Base-by-base conservation (phyloP, 371 early-diverging fungal genomes). In the Mortierella sp. region DNA sequence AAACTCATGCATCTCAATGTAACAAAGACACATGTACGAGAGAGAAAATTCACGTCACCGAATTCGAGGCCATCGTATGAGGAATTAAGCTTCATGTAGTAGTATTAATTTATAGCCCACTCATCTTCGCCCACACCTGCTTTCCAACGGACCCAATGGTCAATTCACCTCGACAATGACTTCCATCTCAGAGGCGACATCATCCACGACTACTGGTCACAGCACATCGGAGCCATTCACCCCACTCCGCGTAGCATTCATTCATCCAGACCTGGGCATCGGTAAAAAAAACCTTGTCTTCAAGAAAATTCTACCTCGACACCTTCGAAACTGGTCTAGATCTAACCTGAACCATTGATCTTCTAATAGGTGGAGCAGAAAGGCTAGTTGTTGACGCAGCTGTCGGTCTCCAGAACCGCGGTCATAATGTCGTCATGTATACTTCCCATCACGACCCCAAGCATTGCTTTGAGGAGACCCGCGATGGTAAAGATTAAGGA, bases 301-400 rank as follows among this genome's bases (percentile, higher is more conserved):
- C 45, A 47, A 47, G 19, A 47, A 52, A 52, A 52, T 11, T 38
- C 8, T 43, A 4, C 21, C 11, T 40, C 24, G 10, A 47, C 32
- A 19, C 5, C 5, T 40, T 43, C 24, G 43, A 11, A 40, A 28
- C 28, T 24, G 4, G 9, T 28, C 32, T n/a, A 8, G 32, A 22
- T 28, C 16, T 55, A 55, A 28, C 32, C 19, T 28, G 16, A 28
- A 8, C 28, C 22, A 55, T 10, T 32, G 28, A 13, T 13, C 55
- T 55, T 16, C 10, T 32, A 36, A 36, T 32, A 91, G 97, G 98
- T 57, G 98, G 98, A 28, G 98, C 98, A 8, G 98, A 98, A 83
- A 88, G 98, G 28, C 87, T 98, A n/a, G 93, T 98, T 0, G 97
- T 98, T 13, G 98, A 98, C 87, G 94, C 96, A 1, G 98, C 97